These are phyloP conservation scores for Claviceps pusilla DNA, from an alignment of 2,329 filamentous ascomycete species.

Conservation along the genomic window DNA sequence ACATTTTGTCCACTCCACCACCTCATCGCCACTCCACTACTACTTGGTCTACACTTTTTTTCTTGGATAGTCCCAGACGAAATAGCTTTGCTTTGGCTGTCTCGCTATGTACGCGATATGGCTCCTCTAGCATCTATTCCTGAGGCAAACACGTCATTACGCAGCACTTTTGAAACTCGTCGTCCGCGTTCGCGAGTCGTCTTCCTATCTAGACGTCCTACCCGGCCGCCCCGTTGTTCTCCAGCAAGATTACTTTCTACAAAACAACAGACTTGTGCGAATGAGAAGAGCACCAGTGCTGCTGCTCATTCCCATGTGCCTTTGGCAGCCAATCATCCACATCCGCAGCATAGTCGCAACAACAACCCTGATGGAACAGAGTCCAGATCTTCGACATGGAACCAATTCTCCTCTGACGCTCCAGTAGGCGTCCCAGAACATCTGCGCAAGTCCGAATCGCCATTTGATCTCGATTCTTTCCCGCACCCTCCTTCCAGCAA, in stretches of 20 bases:
- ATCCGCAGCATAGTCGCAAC: neutral
- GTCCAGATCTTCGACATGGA: conserved; percentile 1
- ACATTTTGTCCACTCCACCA: conserved; percentile 1
- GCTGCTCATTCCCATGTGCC: neutral
- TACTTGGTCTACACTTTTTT: conserved; percentile 5
- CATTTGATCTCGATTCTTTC: conserved; percentile 12
- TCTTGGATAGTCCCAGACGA: conserved; percentile 13
- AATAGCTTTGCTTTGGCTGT: conserved; percentile 5
- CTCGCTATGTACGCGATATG: conserved; percentile 12
- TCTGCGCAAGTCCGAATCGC: conserved; percentile 7
- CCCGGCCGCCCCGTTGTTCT: conserved; percentile 10
- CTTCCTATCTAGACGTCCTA: conserved; percentile 13
- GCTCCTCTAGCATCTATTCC: conserved; percentile 15
- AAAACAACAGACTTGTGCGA: neutral
- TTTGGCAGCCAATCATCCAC: neutral
- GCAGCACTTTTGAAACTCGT: conserved; percentile 7
- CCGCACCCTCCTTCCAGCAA: conserved; percentile 10
- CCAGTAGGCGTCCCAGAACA: neutral
- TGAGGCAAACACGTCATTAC: conserved; percentile 10
- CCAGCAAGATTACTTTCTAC: conserved; percentile 3
- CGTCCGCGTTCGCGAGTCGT: conserved; percentile 14
- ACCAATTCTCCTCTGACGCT: neutral
- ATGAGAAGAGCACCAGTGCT: neutral
- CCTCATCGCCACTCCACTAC: neutral
- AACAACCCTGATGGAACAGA: neutral